Evolutionary conservation across 805 yeast species (phyloP), one percentile per base, ranked within the genome.

Genomic region (Cyberlindnera galapagoensis): DNA sequence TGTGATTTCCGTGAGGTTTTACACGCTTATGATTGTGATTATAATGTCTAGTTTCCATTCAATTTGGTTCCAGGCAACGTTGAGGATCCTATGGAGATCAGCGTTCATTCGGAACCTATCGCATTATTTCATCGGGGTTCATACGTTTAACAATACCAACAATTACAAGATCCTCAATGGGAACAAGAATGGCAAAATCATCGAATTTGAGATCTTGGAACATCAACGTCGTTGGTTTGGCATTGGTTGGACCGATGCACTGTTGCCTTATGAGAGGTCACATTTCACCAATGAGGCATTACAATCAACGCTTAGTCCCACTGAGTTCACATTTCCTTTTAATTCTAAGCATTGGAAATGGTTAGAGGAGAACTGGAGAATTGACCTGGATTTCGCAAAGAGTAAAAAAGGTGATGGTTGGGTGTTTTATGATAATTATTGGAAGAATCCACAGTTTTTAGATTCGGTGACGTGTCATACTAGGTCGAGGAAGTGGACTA

Each of bases 161-260:
- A 64, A 46, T 23, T 48, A 48, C 45, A 63, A 53, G 28, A 59
- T 68, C 15, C 25, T 66, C 21, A 57, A 56, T 21, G 58, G 70
- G 4, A 62, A 69, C 8, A 66, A 57, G 35, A 47, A 65, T 20
- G 67, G 67, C 15, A 74, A 71, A 42, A 57, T 65, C 4, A 62
- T 76, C 2, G 58, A 65, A 33, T 74, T 76, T 39, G 69, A 65
- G 30, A 55, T 76, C 1, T 47, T 69, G 23, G 78, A 76, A 43
- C 70, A 76, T 42, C 76, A 76, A 47, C 59, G 84, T 43, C 56
- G 80, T 28, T 74, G 81, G 80, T 21, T 75, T 4, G 80, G 77
- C 1, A 38, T 75, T 12, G 83, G 81, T 6, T 76, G 81, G 81
- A 53, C 68, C 23, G 60, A 63, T 30, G 54, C 58, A 12, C 47